These are phyloP conservation scores for Naganishia randhawae DNA, from an alignment of 768 basidiomycete species.

Conservation along the genomic window DNA sequence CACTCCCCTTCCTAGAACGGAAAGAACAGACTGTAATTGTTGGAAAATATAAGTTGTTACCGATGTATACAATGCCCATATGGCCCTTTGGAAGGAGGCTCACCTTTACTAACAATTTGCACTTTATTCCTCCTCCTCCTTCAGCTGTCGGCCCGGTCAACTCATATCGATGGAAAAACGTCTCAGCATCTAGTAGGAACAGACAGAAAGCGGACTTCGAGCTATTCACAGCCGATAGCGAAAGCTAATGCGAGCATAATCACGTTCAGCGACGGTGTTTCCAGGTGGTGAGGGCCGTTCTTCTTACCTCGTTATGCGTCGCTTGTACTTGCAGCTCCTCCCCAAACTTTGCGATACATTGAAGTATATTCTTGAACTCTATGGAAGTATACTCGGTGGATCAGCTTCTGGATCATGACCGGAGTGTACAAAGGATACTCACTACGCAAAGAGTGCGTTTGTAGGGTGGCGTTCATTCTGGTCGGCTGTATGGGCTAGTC, in stretches of 20 bases:
- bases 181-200: slow-evolving; percentile 37
- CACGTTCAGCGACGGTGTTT: background rate
- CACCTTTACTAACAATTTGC: slow-evolving; percentile 47
- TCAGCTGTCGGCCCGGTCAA: slow-evolving; percentile 33
- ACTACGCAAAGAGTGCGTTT: slow-evolving; percentile 17
- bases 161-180: slow-evolving; percentile 43
- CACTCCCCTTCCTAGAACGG: slow-evolving; percentile 40
- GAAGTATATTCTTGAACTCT: slow-evolving; percentile 44
- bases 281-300: background rate
- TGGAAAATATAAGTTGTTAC: background rate
- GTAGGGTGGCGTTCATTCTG: slow-evolving; percentile 22
- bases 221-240: slow-evolving; percentile 46
- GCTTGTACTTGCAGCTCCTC: slow-evolving; percentile 48
- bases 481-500: background rate
- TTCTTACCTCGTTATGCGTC: slow-evolving; percentile 40
- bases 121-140: slow-evolving; percentile 39
- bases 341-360: slow-evolving; percentile 47
- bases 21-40: slow-evolving; percentile 39
- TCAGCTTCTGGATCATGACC: background rate
- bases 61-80: background rate
- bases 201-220: slow-evolving; percentile 46
- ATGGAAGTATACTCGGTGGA: background rate
- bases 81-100: slow-evolving; percentile 9
- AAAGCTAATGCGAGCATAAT: slow-evolving; percentile 35
- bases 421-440: background rate